Conservation (phyloP, 2,329 filamentous ascomycete species). For the Nigrospora osmanthi region DNA sequence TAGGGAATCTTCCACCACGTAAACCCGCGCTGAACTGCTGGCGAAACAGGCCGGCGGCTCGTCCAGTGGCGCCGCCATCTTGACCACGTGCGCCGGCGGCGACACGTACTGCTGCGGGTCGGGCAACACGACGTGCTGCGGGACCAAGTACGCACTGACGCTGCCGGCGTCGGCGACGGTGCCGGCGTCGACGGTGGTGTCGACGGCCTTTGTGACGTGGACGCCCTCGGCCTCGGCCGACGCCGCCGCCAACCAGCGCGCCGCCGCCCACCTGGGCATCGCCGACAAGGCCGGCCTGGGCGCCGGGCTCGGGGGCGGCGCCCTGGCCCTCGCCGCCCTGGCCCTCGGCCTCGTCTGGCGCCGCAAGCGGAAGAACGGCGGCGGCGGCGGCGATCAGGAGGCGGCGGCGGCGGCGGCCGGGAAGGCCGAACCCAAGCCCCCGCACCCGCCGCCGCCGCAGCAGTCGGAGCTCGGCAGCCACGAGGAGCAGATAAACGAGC, state of each 20-base stretch:
- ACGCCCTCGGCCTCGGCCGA: neutral
- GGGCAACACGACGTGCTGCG: constrained; percentile 1
- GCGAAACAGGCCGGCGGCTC: constrained; percentile 1
- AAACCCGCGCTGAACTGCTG: too few relatives aligned
- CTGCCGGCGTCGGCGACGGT: neutral
- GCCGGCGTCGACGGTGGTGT: neutral
- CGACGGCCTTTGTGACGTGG: constrained; percentile 1
- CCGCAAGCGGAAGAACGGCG: neutral
- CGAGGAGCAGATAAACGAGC: neutral
- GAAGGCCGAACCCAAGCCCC: neutral
- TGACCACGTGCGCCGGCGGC: neutral
- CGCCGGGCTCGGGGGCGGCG: neutral
- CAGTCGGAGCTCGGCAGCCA: neutral
- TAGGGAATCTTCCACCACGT: too few relatives aligned
- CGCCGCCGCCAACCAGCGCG: neutral
- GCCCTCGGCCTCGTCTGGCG: neutral
- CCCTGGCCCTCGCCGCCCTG: neutral
- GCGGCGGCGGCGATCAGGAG: neutral
- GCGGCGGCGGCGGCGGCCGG: neutral
- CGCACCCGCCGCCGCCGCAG: neutral
- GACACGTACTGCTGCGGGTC: constrained; percentile 1
- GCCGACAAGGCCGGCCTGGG: neutral
- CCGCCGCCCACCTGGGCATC: neutral
- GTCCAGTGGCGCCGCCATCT: neutral
- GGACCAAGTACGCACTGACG: neutral